phyloP scores from a whole-genome alignment of 257 asterid genomes.

The Fraxinus quadrangulata region DNA sequence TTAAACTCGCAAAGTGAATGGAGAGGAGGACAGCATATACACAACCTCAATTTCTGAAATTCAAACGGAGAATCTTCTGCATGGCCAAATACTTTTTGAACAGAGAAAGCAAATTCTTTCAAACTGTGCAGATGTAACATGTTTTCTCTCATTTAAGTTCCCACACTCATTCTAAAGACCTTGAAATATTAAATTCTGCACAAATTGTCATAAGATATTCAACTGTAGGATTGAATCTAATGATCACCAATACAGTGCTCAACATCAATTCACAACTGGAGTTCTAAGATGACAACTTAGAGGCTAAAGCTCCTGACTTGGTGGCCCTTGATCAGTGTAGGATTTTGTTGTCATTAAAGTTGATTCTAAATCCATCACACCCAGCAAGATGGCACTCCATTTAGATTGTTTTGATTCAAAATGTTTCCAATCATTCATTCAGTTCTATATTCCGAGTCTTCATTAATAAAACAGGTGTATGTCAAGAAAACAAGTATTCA shows the following conservation, averaged over 20 bases:
- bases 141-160: neutral
- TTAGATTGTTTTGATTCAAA: too few species aligned
- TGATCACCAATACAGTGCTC: neutral
- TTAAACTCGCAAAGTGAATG: conserved; percentile 58
- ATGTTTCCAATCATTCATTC: too few species aligned
- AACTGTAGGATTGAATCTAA: neutral
- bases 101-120: neutral
- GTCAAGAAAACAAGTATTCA: neutral
- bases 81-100: neutral
- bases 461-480: neutral
- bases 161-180: neutral
- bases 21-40: conserved; percentile 61
- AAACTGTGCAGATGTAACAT: neutral
- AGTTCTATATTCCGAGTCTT: neutral
- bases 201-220: neutral
- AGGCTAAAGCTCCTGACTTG: neutral
- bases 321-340: too few species aligned
- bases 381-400: neutral
- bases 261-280: neutral
- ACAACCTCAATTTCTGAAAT: conserved; percentile 62
- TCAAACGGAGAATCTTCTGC: neutral
- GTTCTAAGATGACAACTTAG: too few species aligned
- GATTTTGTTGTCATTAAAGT: neutral
- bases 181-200: neutral
- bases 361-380: neutral